A percentile compares a stretch with the other conserved stretches of the same genome.
Evolutionary conservation across 2,329 filamentous ascomycete species (phyloP).

Genomic region (Stylonectria norvegica): DNA sequence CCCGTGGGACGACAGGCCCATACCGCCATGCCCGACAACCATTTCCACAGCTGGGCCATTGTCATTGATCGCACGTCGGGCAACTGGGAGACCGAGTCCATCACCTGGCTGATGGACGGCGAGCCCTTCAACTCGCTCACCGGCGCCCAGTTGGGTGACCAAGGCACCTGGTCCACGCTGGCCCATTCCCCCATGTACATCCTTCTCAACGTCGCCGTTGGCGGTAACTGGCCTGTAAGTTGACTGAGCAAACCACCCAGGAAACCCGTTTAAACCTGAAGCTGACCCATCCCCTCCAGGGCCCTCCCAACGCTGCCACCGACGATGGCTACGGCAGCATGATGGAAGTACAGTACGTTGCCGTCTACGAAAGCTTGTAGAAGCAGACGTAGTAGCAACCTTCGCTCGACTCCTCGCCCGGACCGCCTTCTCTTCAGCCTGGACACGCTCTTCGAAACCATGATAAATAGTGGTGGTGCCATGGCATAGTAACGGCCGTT

Average conservation of each 20-base stretch:
- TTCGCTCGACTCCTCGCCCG: no score
- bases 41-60: conserved; percentile 48
- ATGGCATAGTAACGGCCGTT: no score
- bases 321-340: conserved; percentile 37
- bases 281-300: conserved; percentile 23
- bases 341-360: conserved; percentile 41
- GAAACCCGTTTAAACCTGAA: neutral
- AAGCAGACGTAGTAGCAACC: no score
- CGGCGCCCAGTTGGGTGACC: conserved; percentile 39
- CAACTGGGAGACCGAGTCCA: conserved; percentile 44
- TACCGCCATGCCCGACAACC: conserved; percentile 41
- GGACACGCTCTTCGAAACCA: no score
- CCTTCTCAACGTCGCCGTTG: conserved; percentile 48
- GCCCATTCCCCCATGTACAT: conserved; percentile 43
- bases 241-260: neutral
- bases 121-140: conserved; percentile 40
- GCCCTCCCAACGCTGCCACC: conserved; percentile 32
- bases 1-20: conserved; percentile 37
- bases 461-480: no score
- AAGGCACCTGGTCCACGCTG: conserved; percentile 43
- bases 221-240: conserved; percentile 41
- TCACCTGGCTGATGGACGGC: conserved; percentile 49
- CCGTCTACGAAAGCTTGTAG: conserved; percentile 34
- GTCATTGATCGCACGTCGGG: conserved; percentile 43
- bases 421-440: neutral